These are phyloP conservation scores for Malus hybrid DNA, from an alignment of 331 rosid genomes.

Conservation along the genomic window DNA sequence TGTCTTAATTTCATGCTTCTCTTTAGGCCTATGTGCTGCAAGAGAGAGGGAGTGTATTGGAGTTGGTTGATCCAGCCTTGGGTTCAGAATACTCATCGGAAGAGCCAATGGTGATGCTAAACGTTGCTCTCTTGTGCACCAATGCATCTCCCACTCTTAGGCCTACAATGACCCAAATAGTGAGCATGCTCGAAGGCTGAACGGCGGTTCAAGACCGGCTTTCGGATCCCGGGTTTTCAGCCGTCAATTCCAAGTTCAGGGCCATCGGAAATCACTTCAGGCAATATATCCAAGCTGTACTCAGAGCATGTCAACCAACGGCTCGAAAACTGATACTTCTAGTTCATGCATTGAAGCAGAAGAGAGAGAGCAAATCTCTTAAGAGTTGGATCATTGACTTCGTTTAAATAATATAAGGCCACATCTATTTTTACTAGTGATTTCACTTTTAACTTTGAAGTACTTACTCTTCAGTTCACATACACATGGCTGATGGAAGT, in stretches of 20 bases:
- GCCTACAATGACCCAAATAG: conserved; percentile 77
- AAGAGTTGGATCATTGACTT: conserved; percentile 8
- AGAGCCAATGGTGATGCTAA: conserved; percentile 71
- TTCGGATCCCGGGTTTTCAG: conserved; percentile 74
- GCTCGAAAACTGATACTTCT: conserved; percentile 31
- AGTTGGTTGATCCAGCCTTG: conserved; percentile 73
- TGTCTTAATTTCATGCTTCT: not conserved
- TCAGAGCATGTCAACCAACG: conserved; percentile 43
- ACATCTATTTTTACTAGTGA: no score
- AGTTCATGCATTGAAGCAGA: conserved; percentile 35
- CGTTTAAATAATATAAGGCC: conserved; percentile 14
- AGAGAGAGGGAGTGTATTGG: conserved; percentile 77
- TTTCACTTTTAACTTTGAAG: no score
- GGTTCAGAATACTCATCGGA: conserved; percentile 67
- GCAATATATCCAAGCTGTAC: conserved; percentile 63
- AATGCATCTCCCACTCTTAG: conserved; percentile 93
- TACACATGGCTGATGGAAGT: no score
- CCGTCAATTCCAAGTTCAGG: conserved; percentile 42
- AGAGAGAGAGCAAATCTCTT: conserved; percentile 23
- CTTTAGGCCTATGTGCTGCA: conserved; percentile 82
- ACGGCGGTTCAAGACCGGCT: conserved; percentile 62
- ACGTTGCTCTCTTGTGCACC: conserved; percentile 83
- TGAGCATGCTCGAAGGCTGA: conserved; percentile 94
- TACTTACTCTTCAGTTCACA: no score
- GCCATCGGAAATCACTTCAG: conserved; percentile 71